Conservation (phyloP, 192 early-diverging fungal genomes). For the Phycomyces nitens region DNA sequence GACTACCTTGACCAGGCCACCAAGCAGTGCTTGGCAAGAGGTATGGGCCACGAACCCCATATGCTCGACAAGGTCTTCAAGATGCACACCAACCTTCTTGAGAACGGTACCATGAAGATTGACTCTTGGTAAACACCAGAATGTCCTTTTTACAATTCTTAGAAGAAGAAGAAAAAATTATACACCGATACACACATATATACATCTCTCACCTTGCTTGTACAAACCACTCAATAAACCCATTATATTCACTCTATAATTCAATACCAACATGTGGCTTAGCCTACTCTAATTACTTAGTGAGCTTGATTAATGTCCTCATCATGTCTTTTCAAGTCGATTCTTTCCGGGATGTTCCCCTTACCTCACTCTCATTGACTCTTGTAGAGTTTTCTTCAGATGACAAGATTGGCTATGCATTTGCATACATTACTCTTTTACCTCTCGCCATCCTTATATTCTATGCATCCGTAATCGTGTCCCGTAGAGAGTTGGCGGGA, state of each 20-base stretch:
- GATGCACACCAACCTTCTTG: slow-evolving; percentile 36
- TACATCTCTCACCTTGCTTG: too few relatives aligned
- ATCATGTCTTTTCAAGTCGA: neutral
- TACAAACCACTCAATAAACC: too few relatives aligned
- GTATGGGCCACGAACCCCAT: slow-evolving; percentile 38
- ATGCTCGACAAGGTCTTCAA: slow-evolving; percentile 43
- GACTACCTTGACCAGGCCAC: slow-evolving; percentile 37
- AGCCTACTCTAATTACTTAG: too few relatives aligned
- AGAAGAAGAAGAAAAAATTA: too few relatives aligned
- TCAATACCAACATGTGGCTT: too few relatives aligned
- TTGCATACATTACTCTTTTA: slow-evolving; percentile 61
- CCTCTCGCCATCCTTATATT: slow-evolving; percentile 67
- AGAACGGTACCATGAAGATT: slow-evolving; percentile 41
- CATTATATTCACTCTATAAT: too few relatives aligned
- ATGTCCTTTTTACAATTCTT: too few relatives aligned
- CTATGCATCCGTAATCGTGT: slow-evolving; percentile 61
- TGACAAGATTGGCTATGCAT: slow-evolving; percentile 54
- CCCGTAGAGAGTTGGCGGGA: slow-evolving; percentile 56
- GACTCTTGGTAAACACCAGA: slow-evolving; percentile 28
- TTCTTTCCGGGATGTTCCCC: neutral
- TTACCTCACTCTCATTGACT: slow-evolving; percentile 60
- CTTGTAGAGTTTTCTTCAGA: slow-evolving; percentile 63
- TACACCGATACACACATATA: too few relatives aligned
- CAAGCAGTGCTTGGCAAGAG: slow-evolving; percentile 30
- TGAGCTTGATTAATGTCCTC: neutral